Conservation (phyloP, 352 stramenopile genomes). For the Thraustochytrium striatum region DNA sequence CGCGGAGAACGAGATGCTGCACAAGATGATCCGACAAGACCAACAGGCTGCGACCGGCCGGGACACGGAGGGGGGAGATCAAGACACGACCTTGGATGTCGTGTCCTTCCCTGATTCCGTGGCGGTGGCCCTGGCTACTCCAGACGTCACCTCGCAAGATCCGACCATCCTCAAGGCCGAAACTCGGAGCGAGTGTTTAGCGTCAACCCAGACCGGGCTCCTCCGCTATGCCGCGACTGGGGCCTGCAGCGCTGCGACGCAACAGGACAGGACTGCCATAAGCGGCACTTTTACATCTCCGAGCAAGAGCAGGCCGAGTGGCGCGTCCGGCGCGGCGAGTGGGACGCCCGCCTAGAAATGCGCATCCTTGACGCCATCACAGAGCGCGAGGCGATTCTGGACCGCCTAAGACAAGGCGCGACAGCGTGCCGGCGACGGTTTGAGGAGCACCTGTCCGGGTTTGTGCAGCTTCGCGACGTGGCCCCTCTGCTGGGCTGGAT, state of each 20-base stretch:
- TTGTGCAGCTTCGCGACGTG: conserved; percentile 23
- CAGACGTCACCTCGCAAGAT: not conserved
- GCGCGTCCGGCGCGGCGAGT: not conserved
- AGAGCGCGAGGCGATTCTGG: not conserved
- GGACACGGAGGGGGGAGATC: not conserved
- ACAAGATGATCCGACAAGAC: not conserved
- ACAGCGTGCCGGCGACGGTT: not conserved
- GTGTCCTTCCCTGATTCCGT: not conserved
- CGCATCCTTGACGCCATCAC: conserved; percentile 26
- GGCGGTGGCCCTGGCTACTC: not conserved
- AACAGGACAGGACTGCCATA: not conserved
- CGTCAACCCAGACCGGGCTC: not conserved
- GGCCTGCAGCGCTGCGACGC: conserved; percentile 15
- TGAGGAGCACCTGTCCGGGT: conserved; percentile 26
- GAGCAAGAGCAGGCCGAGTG: not conserved
- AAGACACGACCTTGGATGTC: not conserved
- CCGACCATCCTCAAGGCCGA: not conserved
- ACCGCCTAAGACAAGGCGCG: not conserved
- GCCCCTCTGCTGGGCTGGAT: conserved; percentile 1
- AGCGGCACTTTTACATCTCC: conserved; percentile 28
- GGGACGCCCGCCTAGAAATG: conserved; percentile 7
- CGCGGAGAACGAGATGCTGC: not conserved
- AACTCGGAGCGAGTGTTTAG: not conserved
- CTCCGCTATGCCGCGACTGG: conserved; percentile 31
- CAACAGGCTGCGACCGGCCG: not conserved